Conservation (phyloP, 345 rosid species). For the Sonneratia alba region DNA sequence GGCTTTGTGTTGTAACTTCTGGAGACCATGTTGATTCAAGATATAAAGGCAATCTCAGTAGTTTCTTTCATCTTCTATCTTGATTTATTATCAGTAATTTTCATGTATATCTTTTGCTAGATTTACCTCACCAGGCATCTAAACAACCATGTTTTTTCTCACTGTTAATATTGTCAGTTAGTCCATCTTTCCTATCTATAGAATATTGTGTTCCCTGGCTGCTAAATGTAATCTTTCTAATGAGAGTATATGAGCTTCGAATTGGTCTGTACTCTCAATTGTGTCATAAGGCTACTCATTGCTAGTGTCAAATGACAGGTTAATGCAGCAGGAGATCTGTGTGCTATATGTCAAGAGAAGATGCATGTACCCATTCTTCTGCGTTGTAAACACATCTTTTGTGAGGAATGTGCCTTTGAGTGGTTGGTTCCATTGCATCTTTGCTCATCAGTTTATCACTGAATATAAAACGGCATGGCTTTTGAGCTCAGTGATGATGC, state of each 20-base stretch:
- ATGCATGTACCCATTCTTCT: constrained; percentile 47
- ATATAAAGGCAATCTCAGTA: neutral
- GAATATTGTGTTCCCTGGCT: neutral
- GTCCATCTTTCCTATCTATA: neutral
- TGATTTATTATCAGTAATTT: neutral
- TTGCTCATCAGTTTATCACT: neutral
- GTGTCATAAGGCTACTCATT: neutral
- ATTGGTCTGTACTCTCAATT: neutral
- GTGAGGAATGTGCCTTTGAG: constrained; percentile 63
- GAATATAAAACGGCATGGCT: neutral
- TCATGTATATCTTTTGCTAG: neutral
- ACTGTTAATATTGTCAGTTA: neutral
- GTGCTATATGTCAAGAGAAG: constrained; percentile 78
- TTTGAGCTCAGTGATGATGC: neutral
- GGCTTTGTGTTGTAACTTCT: neutral
- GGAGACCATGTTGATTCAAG: neutral
- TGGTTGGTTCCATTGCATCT: constrained; percentile 24
- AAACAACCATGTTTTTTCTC: no score
- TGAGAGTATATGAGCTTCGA: neutral
- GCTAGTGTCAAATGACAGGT: constrained; percentile 20
- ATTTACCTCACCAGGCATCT: neutral
- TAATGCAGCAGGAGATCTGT: constrained; percentile 46
- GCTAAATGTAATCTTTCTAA: neutral
- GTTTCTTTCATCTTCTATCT: neutral
- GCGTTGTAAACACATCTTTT: constrained; percentile 53